A percentile compares a stretch with the other conserved stretches of the same genome.
phyloP scores from a whole-genome alignment of 257 asterid genomes.

The Solanum rostratum region DNA sequence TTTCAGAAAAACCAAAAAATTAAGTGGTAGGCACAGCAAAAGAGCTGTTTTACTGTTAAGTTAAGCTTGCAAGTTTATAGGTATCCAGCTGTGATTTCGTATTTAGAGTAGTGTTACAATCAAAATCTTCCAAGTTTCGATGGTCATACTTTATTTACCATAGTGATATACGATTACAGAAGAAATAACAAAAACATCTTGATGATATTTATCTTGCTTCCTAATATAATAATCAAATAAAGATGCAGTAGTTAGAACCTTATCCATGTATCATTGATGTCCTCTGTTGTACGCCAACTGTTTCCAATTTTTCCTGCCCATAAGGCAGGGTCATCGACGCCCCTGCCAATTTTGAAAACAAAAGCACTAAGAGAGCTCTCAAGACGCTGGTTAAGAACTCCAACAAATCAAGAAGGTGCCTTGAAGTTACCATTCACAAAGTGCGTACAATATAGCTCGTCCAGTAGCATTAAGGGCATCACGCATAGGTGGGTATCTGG shows the following conservation, averaged over 20 bases:
- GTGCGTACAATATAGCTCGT: slow-evolving; percentile 67
- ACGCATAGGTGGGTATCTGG: slow-evolving; percentile 96
- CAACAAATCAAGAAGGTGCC: neutral
- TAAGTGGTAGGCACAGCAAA: neutral
- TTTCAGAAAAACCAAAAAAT: neutral
- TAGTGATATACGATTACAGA: neutral
- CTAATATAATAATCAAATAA: neutral
- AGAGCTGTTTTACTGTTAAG: neutral
- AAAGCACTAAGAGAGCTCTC: slow-evolving; percentile 3
- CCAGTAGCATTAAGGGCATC: slow-evolving; percentile 93
- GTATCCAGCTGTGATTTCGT: neutral
- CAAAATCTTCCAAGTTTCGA: neutral
- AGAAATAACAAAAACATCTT: neutral
- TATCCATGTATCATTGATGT: slow-evolving; percentile 94
- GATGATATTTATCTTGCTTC: neutral
- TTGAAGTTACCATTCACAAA: slow-evolving; percentile 76
- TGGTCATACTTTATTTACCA: neutral
- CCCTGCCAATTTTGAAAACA: slow-evolving; percentile 38
- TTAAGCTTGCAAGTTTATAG: neutral
- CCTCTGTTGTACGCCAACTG: slow-evolving; percentile 96
- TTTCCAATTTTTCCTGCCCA: slow-evolving; percentile 90
- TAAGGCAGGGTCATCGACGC: slow-evolving; percentile 75
- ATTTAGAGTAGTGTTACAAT: neutral
- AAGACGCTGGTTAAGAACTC: neutral
- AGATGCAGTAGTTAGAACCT: slow-evolving; percentile 37